Evolutionary conservation across 2,329 filamentous ascomycete species (phyloP), one percentile per base, ranked within the genome.

Genomic region (Colletotrichum liriopes): DNA sequence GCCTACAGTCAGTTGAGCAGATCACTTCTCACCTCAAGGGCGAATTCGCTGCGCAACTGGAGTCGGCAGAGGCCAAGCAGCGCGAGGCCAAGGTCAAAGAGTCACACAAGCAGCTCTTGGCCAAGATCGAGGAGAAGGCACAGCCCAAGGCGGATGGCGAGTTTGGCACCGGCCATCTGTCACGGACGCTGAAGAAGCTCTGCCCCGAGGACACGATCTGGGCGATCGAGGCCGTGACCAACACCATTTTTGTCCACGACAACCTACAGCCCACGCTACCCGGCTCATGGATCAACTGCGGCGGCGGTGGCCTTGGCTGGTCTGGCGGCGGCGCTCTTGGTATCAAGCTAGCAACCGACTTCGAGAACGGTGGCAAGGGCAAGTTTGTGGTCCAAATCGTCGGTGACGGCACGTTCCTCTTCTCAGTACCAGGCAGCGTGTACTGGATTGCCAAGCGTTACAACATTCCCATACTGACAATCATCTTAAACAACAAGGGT

Each of bases 291-390:
- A 90, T 96, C 77, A 95, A 95, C 79, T 95, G 93, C 78, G 93
- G 93, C 1, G 93, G 92, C 0, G 93, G 93, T 18, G 94, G 94
- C 2, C 89, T 96, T 0, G 93, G 93, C 2, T 96, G 93, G 93
- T 93, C 91, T 14, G 93, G 93, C 18, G 93, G 94, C 18, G 93
- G 85, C 64, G 92, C 92, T 0, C 81, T 96, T 3, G 94, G 93
- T 2, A 91, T 95, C 78, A 95, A 95, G 79, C 87, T 96, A 9
- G 94, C 93, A 0, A 89, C 79, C 0, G 81, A 83, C 37, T 76
- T 75, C 5, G 81, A 82, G 74, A 82, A 83, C 62, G 82, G 84
- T 32, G 86, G 85, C 65, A 85, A 84, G 76, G 75, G 75, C 20
- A 84, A 83, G 72, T 87, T 88, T 74, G 87, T 90, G 7, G 85